Evolutionary conservation across 176 grass and related monocot species (phyloP), one percentile per base, ranked within the genome.

Genomic region (Tillandsia fasciculata): DNA sequence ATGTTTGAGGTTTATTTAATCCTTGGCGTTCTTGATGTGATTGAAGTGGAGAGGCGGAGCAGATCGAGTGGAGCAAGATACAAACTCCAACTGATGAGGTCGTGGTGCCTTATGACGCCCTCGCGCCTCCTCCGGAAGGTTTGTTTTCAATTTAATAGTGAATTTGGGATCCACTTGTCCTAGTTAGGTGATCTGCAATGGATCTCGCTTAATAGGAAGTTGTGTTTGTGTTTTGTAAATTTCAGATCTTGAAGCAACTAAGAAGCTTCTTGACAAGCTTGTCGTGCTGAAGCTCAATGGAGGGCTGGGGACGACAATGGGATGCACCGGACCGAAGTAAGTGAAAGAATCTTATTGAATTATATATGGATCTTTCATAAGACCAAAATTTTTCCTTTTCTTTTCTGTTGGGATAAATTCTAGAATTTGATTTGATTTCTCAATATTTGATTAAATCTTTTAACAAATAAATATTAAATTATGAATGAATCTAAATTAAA

Each of bases 281-380:
- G 89, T 80, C 8, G 93, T 97, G 71, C 89, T 97, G 11, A 97
- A 97, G 76, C 89, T 97, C 59, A 97, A 97, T 15, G 93, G 93
- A 22, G 93, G 93, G 12, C 71, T 97, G 42, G 93, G 89, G 0
- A 97, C 93, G 3, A 87, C 89, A 18, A 97, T 97, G 93, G 93
- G 93, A 48, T 97, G 93, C 71, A 97, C 89, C 0, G 93, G 93
- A 48, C 92, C 92, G 33, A 96, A 91, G 92, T 96, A 71, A 88
- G 79, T 65, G 6, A 56, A 63, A 24, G 50, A 53, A 72, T 50
- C 61, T 63, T 28, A 29, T 50, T 29, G 13, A 28, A 73, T 20
- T 8, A 50, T 66, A 50, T 66, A 64, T 67, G 23, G 52, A 20
- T 80, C 33, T 15, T 42, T 42, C 33, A 7, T 42, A 42, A 42